phyloP scores from a whole-genome alignment of 306 rosid genomes.

The Astragalus membranaceus region DNA sequence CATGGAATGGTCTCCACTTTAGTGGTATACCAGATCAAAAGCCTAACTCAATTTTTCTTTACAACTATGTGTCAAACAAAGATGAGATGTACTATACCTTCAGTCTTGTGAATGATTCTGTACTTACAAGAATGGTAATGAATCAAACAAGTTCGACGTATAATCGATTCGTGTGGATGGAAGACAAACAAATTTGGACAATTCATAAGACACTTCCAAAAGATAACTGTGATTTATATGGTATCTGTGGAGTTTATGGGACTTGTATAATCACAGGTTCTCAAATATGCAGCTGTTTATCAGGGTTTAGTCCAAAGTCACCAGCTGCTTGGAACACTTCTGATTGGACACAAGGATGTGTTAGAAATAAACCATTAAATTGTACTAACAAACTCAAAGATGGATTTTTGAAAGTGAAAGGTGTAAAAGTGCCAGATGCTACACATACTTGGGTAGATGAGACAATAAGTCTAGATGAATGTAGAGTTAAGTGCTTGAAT shows the following conservation, averaged over 20 bases:
- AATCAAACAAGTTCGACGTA: not conserved
- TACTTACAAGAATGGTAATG: conserved; percentile 20
- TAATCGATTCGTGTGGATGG: conserved; percentile 10
- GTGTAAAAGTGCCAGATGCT: conserved; percentile 32
- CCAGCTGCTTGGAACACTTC: conserved; percentile 18
- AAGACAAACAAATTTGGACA: conserved; percentile 15
- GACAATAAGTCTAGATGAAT: conserved; percentile 12
- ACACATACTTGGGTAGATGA: conserved; percentile 17
- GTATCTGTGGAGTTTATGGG: conserved; percentile 32
- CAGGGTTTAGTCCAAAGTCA: conserved; percentile 27
- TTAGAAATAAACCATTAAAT: conserved; percentile 2
- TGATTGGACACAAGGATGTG: conserved; percentile 29
- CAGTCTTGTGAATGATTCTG: not conserved
- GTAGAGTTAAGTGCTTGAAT: conserved; percentile 26
- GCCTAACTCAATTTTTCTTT: conserved; percentile 2
- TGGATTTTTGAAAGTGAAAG: conserved; percentile 21
- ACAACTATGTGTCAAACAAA: not conserved
- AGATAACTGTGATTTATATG: conserved; percentile 27
- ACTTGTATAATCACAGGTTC: not conserved
- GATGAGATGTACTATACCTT: conserved; percentile 13
- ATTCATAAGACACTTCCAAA: not conserved
- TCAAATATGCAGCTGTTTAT: conserved; percentile 27
- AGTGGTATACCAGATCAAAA: conserved; percentile 21
- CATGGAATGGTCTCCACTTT: conserved; percentile 25
- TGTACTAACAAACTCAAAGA: conserved; percentile 16